Percentiles rank a stretch among this genome's conserved stretches.
phyloP scores from a whole-genome alignment of 108 stramenopile genomes.

The Conticribra guillardii region DNA sequence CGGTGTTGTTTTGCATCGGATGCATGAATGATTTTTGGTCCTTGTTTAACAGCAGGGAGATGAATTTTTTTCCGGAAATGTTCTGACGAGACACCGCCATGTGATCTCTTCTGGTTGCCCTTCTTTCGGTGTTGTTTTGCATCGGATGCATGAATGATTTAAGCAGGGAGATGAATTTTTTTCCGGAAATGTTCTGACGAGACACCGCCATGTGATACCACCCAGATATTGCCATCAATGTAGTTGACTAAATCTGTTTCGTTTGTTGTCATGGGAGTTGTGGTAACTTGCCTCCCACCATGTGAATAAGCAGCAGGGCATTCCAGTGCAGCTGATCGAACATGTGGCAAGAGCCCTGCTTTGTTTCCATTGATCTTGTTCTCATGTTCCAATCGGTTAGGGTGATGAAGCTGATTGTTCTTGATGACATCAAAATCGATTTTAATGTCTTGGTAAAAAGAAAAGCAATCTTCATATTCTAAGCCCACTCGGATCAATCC shows the following conservation, averaged over 20 bases:
- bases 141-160: too few relatives aligned
- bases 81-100: too few relatives aligned
- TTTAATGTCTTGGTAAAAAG: slow-evolving; percentile 1
- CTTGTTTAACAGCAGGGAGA: too few relatives aligned
- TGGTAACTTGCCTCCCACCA: background rate
- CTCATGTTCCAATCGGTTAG: background rate
- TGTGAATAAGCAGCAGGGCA: background rate
- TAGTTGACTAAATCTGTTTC: background rate
- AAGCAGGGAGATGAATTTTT: too few relatives aligned
- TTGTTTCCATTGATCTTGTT: too few relatives aligned
- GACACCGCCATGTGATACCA: slow-evolving; percentile 5
- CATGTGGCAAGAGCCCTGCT: background rate
- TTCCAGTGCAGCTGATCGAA: background rate
- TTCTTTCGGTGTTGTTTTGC: background rate
- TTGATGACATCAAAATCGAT: background rate
- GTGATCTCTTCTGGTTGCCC: background rate
- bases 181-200: too few relatives aligned
- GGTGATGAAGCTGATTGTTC: background rate
- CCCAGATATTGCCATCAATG: background rate
- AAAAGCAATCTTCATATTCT: slow-evolving; percentile 11
- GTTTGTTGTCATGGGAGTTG: background rate
- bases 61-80: too few relatives aligned
- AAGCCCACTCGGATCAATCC: background rate
- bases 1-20: too few relatives aligned
- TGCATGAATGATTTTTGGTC: too few relatives aligned